phyloP scores from a whole-genome alignment of 139 green algal species.

The Parachlorella kessleri region DNA sequence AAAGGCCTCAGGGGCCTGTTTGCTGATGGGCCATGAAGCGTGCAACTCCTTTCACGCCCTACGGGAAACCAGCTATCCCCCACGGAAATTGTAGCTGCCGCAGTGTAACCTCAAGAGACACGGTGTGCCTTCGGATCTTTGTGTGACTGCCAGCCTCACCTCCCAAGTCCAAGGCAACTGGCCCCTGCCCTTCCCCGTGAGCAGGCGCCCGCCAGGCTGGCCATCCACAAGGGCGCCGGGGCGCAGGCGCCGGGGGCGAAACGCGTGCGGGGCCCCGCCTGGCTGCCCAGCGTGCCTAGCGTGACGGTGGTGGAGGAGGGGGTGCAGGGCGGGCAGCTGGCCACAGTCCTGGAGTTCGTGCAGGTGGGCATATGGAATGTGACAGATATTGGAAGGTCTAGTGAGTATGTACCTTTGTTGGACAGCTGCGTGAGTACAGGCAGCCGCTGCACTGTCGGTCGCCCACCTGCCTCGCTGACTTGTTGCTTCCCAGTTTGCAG shows the following conservation, averaged over 20 bases:
- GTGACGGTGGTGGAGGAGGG: conserved; percentile 23
- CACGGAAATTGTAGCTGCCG: no score
- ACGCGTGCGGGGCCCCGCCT: conserved; percentile 14
- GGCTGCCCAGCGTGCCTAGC: not conserved
- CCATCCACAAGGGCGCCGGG: conserved; percentile 11
- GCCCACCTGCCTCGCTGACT: no score
- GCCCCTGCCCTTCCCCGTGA: not conserved
- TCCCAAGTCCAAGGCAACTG: not conserved
- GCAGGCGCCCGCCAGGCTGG: conserved; percentile 19
- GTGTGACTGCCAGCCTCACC: not conserved
- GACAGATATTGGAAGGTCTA: no score
- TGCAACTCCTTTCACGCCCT: not conserved
- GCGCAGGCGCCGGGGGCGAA: not conserved
- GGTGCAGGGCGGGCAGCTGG: conserved; percentile 31
- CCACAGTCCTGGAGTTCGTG: conserved; percentile 47
- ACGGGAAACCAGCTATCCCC: no score
- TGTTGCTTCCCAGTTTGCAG: no score
- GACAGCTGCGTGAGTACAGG: no score
- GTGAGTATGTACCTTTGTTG: no score
- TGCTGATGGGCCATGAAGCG: not conserved
- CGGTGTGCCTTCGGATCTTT: not conserved
- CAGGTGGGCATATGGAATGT: no score
- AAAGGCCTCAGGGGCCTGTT: not conserved
- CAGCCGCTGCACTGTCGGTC: no score
- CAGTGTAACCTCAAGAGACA: no score